A percentile compares a stretch with the other conserved stretches of the same genome.
phyloP scores from a whole-genome alignment of 129 eudicot species.

The Ambrosia trifida region DNA sequence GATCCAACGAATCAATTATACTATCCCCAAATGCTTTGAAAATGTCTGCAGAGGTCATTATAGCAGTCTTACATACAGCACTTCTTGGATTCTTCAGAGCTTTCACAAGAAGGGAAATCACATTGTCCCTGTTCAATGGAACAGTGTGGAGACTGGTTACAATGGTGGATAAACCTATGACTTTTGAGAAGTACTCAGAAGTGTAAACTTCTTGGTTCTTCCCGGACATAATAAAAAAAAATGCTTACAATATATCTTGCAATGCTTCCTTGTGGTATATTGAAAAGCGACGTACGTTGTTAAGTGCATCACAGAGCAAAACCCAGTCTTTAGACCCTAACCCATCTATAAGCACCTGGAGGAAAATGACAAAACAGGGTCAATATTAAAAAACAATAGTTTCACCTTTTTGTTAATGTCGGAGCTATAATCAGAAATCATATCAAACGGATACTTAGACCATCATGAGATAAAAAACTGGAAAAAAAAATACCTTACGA shows the following conservation, averaged over 20 bases:
- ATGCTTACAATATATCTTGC: slow-evolving; percentile 54
- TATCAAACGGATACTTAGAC: neutral
- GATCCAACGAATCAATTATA: slow-evolving; percentile 64
- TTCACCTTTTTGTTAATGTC: neutral
- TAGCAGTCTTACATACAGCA: slow-evolving; percentile 83
- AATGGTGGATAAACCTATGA: neutral
- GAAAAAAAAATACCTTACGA: slow-evolving; percentile 43
- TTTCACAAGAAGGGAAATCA: slow-evolving; percentile 64
- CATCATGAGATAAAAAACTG: neutral
- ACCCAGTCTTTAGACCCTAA: slow-evolving; percentile 90
- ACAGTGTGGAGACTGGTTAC: neutral
- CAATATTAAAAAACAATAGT: neutral
- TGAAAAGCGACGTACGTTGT: slow-evolving; percentile 65
- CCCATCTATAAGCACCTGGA: slow-evolving; percentile 52
- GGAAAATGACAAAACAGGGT: slow-evolving; percentile 12
- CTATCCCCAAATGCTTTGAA: slow-evolving; percentile 68
- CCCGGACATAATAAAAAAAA: neutral
- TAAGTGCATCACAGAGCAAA: slow-evolving; percentile 66
- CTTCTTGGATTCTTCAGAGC: slow-evolving; percentile 90
- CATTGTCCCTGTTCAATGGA: slow-evolving; percentile 51
- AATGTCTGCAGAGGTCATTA: slow-evolving; percentile 78
- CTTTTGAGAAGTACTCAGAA: neutral
- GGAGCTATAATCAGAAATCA: neutral
- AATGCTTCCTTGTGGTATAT: slow-evolving; percentile 70
- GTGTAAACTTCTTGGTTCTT: neutral